phyloP scores from a whole-genome alignment of 2,329 filamentous ascomycete species.

The Arthroderma sp. region DNA sequence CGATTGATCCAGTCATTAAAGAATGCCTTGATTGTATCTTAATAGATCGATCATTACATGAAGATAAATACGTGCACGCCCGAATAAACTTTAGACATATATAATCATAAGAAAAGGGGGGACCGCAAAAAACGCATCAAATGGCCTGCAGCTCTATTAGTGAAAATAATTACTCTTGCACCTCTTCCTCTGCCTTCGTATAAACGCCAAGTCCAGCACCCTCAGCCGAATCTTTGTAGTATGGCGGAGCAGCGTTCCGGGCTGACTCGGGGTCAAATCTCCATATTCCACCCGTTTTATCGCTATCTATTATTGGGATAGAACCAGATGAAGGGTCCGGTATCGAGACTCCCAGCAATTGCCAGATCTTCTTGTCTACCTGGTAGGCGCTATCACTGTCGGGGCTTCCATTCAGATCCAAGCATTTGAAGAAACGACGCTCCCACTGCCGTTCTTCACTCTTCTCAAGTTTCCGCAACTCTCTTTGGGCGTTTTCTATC shows the following conservation, averaged over 20 bases:
- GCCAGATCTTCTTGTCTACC: constrained; percentile 27
- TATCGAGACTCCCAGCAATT: constrained; percentile 27
- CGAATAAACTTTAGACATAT: too few species aligned
- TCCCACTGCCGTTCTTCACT: constrained; percentile 67
- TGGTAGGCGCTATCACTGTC: constrained; percentile 3
- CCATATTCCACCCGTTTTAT: constrained; percentile 60
- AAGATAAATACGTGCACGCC: too few species aligned
- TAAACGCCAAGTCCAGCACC: constrained; percentile 25
- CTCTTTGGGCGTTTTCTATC: constrained; percentile 81
- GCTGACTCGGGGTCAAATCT: constrained; percentile 48
- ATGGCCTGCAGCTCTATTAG: too few species aligned
- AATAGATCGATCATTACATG: too few species aligned
- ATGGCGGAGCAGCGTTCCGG: constrained; percentile 28
- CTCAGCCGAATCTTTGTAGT: constrained; percentile 27
- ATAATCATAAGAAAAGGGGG: too few species aligned
- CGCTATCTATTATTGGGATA: constrained; percentile 38
- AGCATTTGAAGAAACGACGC: constrained; percentile 60
- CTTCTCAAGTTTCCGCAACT: constrained; percentile 58
- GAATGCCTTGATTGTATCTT: too few species aligned
- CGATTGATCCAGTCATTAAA: too few species aligned
- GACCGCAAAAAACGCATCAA: too few species aligned
- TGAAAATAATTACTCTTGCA: too few species aligned
- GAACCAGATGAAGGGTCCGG: constrained; percentile 21
- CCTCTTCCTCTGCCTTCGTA: neutral
- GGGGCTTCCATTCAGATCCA: constrained; percentile 16